These are phyloP conservation scores for Thinopyrum elongatum DNA, from an alignment of 176 grass and related monocot species.

Conservation along the genomic window DNA sequence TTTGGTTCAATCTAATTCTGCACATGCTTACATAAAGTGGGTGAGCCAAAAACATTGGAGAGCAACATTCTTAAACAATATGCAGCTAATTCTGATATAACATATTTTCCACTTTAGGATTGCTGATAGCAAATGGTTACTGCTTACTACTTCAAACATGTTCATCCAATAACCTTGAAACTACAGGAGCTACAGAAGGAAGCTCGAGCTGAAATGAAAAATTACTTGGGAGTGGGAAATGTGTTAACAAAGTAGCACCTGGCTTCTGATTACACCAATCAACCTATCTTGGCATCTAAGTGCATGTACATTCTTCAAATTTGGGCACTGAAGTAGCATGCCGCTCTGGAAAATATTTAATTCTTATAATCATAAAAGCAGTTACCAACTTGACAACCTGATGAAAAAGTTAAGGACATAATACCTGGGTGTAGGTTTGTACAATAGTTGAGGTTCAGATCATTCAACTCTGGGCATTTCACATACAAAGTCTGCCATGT, in stretches of 20 bases:
- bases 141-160: slow-evolving; percentile 19
- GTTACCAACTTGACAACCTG: not conserved
- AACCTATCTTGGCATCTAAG: slow-evolving; percentile 87
- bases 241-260: slow-evolving; percentile 48
- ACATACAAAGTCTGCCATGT: too few relatives aligned
- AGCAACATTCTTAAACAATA: not conserved
- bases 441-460: slow-evolving; percentile 93
- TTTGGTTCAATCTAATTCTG: not conserved
- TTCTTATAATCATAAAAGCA: slow-evolving; percentile 4
- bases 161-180: not conserved
- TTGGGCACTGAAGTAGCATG: slow-evolving; percentile 84
- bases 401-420: not conserved
- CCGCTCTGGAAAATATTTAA: slow-evolving; percentile 52
- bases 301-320: slow-evolving; percentile 84
- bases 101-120: not conserved
- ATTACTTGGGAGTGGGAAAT: not conserved
- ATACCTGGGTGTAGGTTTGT: slow-evolving; percentile 92
- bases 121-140: not conserved
- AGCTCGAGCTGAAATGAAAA: slow-evolving; percentile 5
- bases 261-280: slow-evolving; percentile 83
- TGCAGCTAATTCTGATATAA: not conserved
- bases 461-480: slow-evolving; percentile 76
- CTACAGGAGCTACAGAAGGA: not conserved
- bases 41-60: not conserved
- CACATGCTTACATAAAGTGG: not conserved